phyloP scores from a whole-genome alignment of 371 early-diverging fungal genomes.

The Spiromyces aspiralis region DNA sequence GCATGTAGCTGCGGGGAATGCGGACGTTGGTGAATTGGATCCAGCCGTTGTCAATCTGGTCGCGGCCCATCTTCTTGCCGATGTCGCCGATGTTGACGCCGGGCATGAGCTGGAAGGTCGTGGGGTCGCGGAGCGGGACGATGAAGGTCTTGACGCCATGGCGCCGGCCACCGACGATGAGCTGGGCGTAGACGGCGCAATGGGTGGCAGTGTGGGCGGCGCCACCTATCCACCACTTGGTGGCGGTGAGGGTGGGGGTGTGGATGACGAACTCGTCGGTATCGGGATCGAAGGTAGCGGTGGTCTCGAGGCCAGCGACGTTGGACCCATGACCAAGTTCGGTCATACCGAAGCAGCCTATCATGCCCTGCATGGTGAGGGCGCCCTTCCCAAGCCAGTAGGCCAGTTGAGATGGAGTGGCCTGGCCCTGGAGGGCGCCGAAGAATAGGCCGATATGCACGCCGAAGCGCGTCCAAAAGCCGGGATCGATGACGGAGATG shows the following conservation, averaged over 20 bases:
- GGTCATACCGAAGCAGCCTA: slow-evolving; percentile 88
- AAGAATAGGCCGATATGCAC: slow-evolving; percentile 86
- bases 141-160: slow-evolving; percentile 75
- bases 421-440: slow-evolving; percentile 74
- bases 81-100: slow-evolving; percentile 74
- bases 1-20: slow-evolving; percentile 69
- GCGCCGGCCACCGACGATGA: slow-evolving; percentile 53
- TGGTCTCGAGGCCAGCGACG: slow-evolving; percentile 84
- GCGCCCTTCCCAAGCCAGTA: slow-evolving; percentile 86
- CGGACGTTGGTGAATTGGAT: slow-evolving; percentile 78
- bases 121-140: slow-evolving; percentile 61
- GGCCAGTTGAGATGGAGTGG: slow-evolving; percentile 64
- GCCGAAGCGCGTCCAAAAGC: slow-evolving; percentile 84
- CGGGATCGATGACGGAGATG: slow-evolving; percentile 66
- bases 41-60: slow-evolving; percentile 86
- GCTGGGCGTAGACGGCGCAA: slow-evolving; percentile 60
- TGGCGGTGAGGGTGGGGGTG: slow-evolving; percentile 76
- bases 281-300: slow-evolving; percentile 72
- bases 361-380: slow-evolving; percentile 55
- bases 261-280: slow-evolving; percentile 78
- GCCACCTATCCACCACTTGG: slow-evolving; percentile 97
- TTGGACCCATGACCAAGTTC: slow-evolving; percentile 84
- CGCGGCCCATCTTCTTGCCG: slow-evolving; percentile 71
- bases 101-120: slow-evolving; percentile 51
- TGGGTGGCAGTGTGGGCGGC: slow-evolving; percentile 74